A percentile compares a stretch with the other conserved stretches of the same genome.
These are phyloP conservation scores for Escallonia rubra DNA, from an alignment of 129 eudicot species.

Conservation along the genomic window DNA sequence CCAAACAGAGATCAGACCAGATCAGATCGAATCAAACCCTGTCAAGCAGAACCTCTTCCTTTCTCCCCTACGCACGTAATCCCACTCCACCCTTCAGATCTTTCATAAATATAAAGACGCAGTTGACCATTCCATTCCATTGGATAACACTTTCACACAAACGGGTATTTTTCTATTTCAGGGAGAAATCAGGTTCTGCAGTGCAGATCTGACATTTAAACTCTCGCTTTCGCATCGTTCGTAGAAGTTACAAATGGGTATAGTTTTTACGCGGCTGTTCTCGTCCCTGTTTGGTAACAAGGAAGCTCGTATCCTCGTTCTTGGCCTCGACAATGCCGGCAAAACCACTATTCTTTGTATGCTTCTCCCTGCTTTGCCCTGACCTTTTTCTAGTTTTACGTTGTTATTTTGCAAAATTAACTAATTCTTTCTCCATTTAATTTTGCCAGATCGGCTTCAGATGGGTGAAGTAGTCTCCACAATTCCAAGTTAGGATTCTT, in stretches of 20 bases:
- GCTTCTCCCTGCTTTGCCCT: constrained; percentile 4
- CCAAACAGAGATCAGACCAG: too few species aligned
- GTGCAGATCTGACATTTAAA: not conserved
- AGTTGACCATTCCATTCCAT: too few species aligned
- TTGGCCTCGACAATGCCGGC: constrained; percentile 99
- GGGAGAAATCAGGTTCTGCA: not conserved
- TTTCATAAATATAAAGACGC: too few species aligned
- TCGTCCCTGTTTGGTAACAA: constrained; percentile 89
- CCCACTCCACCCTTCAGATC: too few species aligned
- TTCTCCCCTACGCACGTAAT: too few species aligned
- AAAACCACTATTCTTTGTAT: constrained; percentile 98
- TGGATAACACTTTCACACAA: too few species aligned
- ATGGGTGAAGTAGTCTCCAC: constrained; percentile 99
- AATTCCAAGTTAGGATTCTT: constrained; percentile 84
- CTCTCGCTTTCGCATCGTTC: not conserved
- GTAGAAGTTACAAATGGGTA: constrained; percentile 49
- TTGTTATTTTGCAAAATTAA: not conserved
- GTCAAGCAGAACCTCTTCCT: too few species aligned
- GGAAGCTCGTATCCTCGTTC: constrained; percentile 98
- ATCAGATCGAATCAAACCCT: too few species aligned
- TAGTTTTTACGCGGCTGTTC: constrained; percentile 72
- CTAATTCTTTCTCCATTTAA: not conserved
- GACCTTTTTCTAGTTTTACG: not conserved
- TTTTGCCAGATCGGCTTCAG: constrained; percentile 91
- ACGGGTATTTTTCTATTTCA: not conserved